Evolutionary conservation across 495 filamentous ascomycete genomes (phyloP).

Genomic region (Astrothelium macrocarpum): DNA sequence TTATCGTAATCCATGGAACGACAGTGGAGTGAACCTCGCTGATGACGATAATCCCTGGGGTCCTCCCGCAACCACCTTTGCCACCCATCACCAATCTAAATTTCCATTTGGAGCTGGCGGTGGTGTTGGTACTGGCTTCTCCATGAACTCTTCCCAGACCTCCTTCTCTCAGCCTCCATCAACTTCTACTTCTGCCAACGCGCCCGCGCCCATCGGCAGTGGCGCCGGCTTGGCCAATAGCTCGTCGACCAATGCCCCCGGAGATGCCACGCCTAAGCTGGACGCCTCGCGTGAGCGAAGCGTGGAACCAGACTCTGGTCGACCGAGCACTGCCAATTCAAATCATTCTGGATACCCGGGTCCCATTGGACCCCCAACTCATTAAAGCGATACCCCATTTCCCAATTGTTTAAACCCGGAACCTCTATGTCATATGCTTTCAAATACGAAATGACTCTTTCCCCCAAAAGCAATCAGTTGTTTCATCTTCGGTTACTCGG

Average conservation of each 20-base stretch:
- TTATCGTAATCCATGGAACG: slow-evolving; percentile 95
- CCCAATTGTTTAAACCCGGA: too few species aligned
- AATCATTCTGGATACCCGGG: slow-evolving; percentile 37
- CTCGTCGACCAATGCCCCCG: slow-evolving; percentile 26
- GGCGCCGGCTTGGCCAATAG: neutral
- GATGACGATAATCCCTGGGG: slow-evolving; percentile 63
- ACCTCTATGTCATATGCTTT: neutral
- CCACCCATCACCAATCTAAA: slow-evolving; percentile 39
- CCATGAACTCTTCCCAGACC: slow-evolving; percentile 2
- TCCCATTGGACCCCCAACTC: slow-evolving; percentile 33
- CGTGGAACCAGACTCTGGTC: slow-evolving; percentile 4
- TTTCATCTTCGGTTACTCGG: neutral
- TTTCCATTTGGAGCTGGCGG: slow-evolving; percentile 52
- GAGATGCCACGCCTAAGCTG: slow-evolving; percentile 75
- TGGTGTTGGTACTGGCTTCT: slow-evolving; percentile 35
- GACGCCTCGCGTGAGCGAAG: slow-evolving; percentile 27
- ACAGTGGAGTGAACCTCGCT: slow-evolving; percentile 84
- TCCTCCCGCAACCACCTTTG: slow-evolving; percentile 29
- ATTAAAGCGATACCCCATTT: slow-evolving; percentile 18
- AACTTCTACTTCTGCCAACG: neutral
- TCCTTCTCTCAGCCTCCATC: neutral
- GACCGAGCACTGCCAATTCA: slow-evolving; percentile 13
- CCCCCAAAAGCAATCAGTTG: neutral
- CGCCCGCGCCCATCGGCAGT: slow-evolving; percentile 13
- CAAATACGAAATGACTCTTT: neutral